Evolutionary conservation across 2,329 filamentous ascomycete species (phyloP).

Genomic region (Pyrenophora tritici-repentis): DNA sequence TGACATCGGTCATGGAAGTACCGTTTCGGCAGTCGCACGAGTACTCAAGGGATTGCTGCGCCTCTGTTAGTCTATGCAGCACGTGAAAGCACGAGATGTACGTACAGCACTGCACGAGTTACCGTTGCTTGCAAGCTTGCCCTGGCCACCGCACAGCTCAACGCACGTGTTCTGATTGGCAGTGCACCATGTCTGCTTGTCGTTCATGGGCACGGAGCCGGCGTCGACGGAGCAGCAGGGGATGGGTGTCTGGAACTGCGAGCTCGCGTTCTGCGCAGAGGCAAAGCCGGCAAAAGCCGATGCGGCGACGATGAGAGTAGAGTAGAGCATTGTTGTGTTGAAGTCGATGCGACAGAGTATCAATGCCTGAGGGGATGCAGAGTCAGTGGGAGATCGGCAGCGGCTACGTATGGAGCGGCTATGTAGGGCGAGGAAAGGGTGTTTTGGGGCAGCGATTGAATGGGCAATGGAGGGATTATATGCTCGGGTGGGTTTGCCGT

Average conservation of each 20-base stretch:
- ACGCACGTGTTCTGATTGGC: conserved; percentile 65
- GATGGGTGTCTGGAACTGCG: conserved; percentile 27
- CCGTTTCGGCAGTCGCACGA: conserved; percentile 63
- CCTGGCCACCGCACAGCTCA: conserved; percentile 58
- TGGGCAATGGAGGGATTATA: conserved; percentile 13
- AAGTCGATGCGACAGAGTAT: conserved; percentile 37
- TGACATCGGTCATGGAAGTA: conserved; percentile 52
- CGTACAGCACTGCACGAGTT: conserved; percentile 65
- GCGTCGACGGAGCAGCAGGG: conserved; percentile 52
- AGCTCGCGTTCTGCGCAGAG: conserved; percentile 51
- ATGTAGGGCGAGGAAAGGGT: background rate
- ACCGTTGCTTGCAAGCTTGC: conserved; percentile 46
- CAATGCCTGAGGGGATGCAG: conserved; percentile 40
- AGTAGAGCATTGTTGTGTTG: conserved; percentile 55
- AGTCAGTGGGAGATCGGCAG: conserved; percentile 34
- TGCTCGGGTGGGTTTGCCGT: background rate
- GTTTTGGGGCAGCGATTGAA: conserved; percentile 5
- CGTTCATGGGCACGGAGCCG: conserved; percentile 43
- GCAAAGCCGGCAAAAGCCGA: conserved; percentile 53
- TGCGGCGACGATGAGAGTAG: conserved; percentile 53
- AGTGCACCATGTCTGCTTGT: conserved; percentile 60
- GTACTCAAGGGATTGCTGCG: conserved; percentile 58
- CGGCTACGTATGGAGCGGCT: conserved; percentile 7
- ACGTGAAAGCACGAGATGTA: conserved; percentile 1
- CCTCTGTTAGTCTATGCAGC: conserved; percentile 24